These are phyloP conservation scores for Hordeum pubiflorum DNA, from an alignment of 202 grass and related monocot genomes.

Conservation along the genomic window DNA sequence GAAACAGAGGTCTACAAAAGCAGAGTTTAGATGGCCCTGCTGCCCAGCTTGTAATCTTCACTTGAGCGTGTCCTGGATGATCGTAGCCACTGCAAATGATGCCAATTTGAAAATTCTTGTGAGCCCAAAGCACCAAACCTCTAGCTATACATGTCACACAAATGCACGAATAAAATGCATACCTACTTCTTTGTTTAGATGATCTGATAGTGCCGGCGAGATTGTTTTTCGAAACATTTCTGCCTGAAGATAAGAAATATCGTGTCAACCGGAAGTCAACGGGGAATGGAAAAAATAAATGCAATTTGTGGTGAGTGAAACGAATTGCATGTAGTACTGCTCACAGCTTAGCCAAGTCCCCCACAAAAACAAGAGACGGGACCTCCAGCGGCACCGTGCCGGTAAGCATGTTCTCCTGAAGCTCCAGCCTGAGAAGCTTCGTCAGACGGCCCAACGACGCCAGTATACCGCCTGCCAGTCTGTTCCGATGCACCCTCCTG, in stretches of 20 bases:
- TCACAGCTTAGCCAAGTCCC: constrained; percentile 56
- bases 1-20: too few relatives aligned
- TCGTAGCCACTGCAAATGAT: neutral
- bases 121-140: neutral
- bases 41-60: neutral
- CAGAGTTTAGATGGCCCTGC: too few relatives aligned
- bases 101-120: neutral
- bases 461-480: constrained; percentile 41
- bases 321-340: neutral
- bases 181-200: constrained; percentile 20
- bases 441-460: constrained; percentile 30
- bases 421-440: constrained; percentile 33
- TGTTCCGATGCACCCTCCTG: constrained; percentile 44
- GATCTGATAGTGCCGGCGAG: constrained; percentile 14
- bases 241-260: neutral
- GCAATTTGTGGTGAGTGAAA: neutral
- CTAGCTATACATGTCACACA: too few relatives aligned
- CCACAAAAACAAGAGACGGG: constrained; percentile 41
- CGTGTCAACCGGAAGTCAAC: neutral
- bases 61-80: neutral
- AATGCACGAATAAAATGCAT: too few relatives aligned
- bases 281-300: neutral
- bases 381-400: constrained; percentile 43
- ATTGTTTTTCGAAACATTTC: constrained; percentile 18
- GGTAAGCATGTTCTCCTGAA: constrained; percentile 39